Base-by-base conservation (phyloP, 1,284 basidiomycete species). In the Microbotryum intermedium region DNA sequence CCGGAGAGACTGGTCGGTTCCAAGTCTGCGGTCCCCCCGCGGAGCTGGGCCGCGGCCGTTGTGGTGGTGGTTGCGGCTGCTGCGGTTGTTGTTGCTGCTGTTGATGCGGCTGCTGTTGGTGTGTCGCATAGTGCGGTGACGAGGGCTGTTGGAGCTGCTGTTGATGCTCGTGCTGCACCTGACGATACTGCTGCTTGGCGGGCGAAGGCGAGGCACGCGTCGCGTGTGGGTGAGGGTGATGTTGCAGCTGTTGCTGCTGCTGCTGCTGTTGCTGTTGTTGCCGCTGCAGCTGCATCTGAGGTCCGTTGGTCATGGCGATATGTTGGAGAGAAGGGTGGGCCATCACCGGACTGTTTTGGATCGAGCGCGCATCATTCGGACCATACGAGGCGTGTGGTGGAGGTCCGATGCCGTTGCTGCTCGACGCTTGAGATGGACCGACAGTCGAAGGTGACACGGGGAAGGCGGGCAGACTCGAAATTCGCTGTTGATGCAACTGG, bases 51-150 rank as follows among this genome's bases (percentile, higher is more conserved):
- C 50, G 55, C 55, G 6, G 53, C 44, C 42, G 53, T 26, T 54
- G 53, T 23, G 34, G 39, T 26, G 13, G 53, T 26, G 26, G 21
- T 21, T 47, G 46, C 46, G 18, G 46, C 20, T 34, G 28, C 30
- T 54, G 26, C n/a, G 29, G n/a, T n/a, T 43, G 44, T 8, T 54
- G 52, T 7, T 57, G 55, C 55, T 57, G 55, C 18, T 39, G 44
- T 9, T 55, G 55, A 21, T 20, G 47, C 13, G 28, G 47, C 29
- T 25, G 26, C 21, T 57, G 55, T 34, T 45, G 48, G 39, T 18
- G 48, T 34, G 45, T 11, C 20, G 26, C 13, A 44, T 57, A 47
- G 25, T 57, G 46, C 55, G n/a, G 25, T 53, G 50, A 30, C 46
- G 49, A 13, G 57, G 21, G n/a, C 26, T 8, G 21, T 30, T 43